A percentile compares a stretch with the other conserved stretches of the same genome.
These are phyloP conservation scores for Podila verticillata DNA, from an alignment of 192 early-diverging fungal species.

Conservation along the genomic window DNA sequence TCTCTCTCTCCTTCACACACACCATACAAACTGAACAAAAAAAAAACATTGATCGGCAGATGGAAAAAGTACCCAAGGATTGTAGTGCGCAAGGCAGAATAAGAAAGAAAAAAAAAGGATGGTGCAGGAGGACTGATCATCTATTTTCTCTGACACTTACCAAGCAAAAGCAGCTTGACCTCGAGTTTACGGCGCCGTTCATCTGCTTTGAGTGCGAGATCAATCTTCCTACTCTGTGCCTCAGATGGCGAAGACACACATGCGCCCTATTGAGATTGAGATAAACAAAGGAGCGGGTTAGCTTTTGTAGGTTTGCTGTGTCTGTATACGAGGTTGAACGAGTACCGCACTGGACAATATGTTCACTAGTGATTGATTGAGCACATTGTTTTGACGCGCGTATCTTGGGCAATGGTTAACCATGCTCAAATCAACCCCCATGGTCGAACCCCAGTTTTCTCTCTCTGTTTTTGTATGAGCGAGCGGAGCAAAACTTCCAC, in stretches of 20 bases:
- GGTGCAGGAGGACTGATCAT: neutral
- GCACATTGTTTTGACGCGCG: too few relatives aligned
- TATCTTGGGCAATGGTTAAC: too few relatives aligned
- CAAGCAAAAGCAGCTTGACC: constrained; percentile 49
- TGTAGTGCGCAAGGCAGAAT: neutral
- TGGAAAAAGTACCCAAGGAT: neutral
- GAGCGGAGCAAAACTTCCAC: neutral
- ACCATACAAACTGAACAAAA: neutral
- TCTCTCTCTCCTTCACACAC: too few relatives aligned
- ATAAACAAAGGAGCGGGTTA: neutral
- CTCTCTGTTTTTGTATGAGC: neutral
- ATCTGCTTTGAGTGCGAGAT: constrained; percentile 34
- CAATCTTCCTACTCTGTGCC: constrained; percentile 37
- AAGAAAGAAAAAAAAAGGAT: neutral
- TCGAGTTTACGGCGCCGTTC: constrained; percentile 32
- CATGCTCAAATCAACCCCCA: too few relatives aligned
- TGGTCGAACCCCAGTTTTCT: too few relatives aligned
- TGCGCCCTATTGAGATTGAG: constrained; percentile 22
- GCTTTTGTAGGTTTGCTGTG: neutral
- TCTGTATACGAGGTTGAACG: too few relatives aligned
- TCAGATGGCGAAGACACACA: constrained; percentile 38
- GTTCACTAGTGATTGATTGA: too few relatives aligned
- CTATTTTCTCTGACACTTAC: constrained; percentile 6
- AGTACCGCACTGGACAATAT: too few relatives aligned
- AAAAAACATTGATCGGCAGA: too few relatives aligned